A percentile compares a stretch with the other conserved stretches of the same genome.
These are phyloP conservation scores for Tylopilus balloui DNA, from an alignment of 768 basidiomycete genomes.

Conservation along the genomic window DNA sequence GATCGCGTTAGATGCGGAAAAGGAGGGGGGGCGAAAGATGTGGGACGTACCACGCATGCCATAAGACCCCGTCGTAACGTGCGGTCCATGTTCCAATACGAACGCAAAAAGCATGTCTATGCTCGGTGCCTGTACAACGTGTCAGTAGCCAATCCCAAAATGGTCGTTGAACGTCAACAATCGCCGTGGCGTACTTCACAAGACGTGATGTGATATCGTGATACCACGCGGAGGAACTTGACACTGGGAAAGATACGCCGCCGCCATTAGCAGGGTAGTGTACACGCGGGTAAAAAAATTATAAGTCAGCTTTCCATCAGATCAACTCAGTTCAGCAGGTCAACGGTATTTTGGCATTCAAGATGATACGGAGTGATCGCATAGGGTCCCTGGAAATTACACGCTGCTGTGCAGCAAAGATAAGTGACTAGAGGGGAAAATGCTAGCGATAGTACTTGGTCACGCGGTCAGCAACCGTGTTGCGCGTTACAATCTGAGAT, in stretches of 20 bases:
- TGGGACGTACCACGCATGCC: constrained; percentile 6
- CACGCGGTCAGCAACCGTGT: constrained; percentile 1
- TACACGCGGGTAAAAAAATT: constrained; percentile 13
- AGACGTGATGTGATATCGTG: not conserved
- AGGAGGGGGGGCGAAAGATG: constrained; percentile 1
- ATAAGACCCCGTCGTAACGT: constrained; percentile 11
- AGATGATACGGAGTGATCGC: constrained; percentile 13
- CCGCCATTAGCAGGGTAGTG: constrained; percentile 12
- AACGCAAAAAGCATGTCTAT: constrained; percentile 3
- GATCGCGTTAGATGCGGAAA: constrained; percentile 7
- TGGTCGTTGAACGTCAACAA: not conserved
- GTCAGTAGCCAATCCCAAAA: not conserved
- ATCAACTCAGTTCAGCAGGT: constrained; percentile 7
- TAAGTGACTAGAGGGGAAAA: not conserved
- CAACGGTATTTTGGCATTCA: constrained; percentile 13
- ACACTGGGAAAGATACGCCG: constrained; percentile 12
- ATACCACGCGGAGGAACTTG: not conserved
- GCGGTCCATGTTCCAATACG: not conserved
- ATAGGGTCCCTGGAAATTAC: constrained; percentile 10
- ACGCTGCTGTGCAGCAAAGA: no score
- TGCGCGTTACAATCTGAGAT: not conserved
- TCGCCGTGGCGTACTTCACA: constrained; percentile 17
- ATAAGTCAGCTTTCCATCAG: not conserved
- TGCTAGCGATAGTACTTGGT: not conserved
- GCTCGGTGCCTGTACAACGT: constrained; percentile 3